Evolutionary conservation across 352 stramenopile species (phyloP).

Genomic region (Phytophthora pisi): DNA sequence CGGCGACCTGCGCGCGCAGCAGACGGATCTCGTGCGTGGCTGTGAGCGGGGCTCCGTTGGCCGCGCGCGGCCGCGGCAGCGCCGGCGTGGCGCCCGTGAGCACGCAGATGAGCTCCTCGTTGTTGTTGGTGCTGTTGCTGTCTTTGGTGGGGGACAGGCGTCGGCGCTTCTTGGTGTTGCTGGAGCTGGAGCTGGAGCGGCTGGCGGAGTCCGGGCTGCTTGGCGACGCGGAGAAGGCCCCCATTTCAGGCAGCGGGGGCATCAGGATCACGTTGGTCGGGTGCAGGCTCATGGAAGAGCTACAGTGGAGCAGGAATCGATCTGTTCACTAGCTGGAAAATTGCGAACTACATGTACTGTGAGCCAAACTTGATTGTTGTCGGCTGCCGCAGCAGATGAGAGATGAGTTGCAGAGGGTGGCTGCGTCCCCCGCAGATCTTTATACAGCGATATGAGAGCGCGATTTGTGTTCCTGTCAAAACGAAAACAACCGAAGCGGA

Average conservation of each 20-base stretch:
- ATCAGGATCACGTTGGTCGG: conserved; percentile 26
- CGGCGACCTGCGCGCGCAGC: conserved; percentile 39
- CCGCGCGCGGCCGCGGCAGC: conserved; percentile 18
- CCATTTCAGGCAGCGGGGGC: conserved; percentile 21
- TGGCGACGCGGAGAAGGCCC: conserved; percentile 11
- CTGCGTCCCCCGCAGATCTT: not conserved
- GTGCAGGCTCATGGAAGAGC: conserved; percentile 17
- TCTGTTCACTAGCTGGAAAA: conserved; percentile 14
- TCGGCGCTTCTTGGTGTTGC: conserved; percentile 26
- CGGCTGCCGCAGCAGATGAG: conserved; percentile 3
- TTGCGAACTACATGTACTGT: conserved; percentile 18
- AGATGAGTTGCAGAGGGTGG: conserved; percentile 12
- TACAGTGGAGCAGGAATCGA: not conserved
- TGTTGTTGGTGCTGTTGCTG: conserved; percentile 4
- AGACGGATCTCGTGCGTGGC: conserved; percentile 43
- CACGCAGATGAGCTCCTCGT: conserved; percentile 16
- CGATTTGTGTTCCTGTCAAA: not conserved
- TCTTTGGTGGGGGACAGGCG: conserved; percentile 7
- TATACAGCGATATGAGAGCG: not conserved
- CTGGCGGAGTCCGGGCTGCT: conserved; percentile 15
- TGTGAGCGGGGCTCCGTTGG: conserved; percentile 31
- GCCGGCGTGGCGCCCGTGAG: conserved; percentile 21
- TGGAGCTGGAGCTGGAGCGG: not conserved
- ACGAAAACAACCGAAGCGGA: too few species aligned
- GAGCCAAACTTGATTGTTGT: conserved; percentile 23